Percentiles rank a stretch among this genome's conserved stretches.
These are phyloP conservation scores for Grosmannia serpens DNA, from an alignment of 2,329 filamentous ascomycete genomes.

Conservation along the genomic window DNA sequence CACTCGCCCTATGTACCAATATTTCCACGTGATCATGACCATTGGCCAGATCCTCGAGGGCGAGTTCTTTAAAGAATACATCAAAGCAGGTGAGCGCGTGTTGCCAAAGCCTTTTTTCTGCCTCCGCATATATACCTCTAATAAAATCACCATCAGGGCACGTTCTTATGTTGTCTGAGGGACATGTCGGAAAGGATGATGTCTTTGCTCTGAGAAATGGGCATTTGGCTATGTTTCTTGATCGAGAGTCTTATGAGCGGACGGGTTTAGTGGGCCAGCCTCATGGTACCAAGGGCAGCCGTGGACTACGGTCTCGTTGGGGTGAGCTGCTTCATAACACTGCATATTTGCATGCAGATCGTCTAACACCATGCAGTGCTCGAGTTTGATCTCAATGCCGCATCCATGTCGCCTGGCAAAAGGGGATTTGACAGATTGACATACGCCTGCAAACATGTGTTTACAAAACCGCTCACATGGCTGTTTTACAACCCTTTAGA, in stretches of 20 bases:
- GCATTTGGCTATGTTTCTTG: slow-evolving; percentile 62
- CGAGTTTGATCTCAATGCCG: slow-evolving; percentile 60
- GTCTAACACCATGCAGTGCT: slow-evolving; percentile 44
- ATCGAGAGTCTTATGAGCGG: slow-evolving; percentile 71
- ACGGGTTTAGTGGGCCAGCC: slow-evolving; percentile 68
- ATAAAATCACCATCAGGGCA: slow-evolving; percentile 41
- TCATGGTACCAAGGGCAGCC: slow-evolving; percentile 43
- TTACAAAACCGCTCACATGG: slow-evolving; percentile 60
- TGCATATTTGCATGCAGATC: no score
- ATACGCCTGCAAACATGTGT: slow-evolving; percentile 68
- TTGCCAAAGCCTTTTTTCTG: background rate
- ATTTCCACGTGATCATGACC: slow-evolving; percentile 60
- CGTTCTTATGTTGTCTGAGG: slow-evolving; percentile 74
- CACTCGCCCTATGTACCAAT: slow-evolving; percentile 29
- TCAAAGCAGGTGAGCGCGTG: slow-evolving; percentile 55
- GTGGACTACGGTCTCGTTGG: slow-evolving; percentile 59
- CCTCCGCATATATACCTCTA: background rate
- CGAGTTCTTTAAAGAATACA: slow-evolving; percentile 71
- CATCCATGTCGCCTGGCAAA: slow-evolving; percentile 72
- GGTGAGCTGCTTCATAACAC: slow-evolving; percentile 33
- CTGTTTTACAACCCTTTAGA: slow-evolving; percentile 54
- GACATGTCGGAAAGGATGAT: slow-evolving; percentile 57
- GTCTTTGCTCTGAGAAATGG: slow-evolving; percentile 62
- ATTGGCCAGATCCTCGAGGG: slow-evolving; percentile 60
- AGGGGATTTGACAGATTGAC: slow-evolving; percentile 69